Evolutionary conservation across 2,329 filamentous ascomycete species (phyloP).

Genomic region (Microsporum ferrugineum): DNA sequence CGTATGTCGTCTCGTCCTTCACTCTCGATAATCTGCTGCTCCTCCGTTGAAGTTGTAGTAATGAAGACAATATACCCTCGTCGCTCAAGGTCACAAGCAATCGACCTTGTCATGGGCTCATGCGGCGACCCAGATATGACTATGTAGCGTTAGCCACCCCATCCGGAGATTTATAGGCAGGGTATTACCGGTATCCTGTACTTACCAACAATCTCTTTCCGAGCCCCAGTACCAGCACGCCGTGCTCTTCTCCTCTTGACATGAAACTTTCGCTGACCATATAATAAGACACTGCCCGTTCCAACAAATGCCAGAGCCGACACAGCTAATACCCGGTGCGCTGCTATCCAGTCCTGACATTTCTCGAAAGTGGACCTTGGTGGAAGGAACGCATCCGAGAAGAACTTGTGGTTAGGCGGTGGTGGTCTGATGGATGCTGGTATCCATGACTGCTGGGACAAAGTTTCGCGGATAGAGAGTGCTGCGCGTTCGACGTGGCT

Average conservation of each 20-base stretch:
- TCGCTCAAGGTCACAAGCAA: slow-evolving; percentile 77
- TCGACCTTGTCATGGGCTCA: slow-evolving; percentile 69
- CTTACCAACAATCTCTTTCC: slow-evolving; percentile 64
- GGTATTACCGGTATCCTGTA: slow-evolving; percentile 4
- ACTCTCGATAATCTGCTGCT: slow-evolving; percentile 65
- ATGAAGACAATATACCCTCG: slow-evolving; percentile 90
- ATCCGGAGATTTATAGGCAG: neutral
- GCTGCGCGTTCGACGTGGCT: slow-evolving; percentile 68
- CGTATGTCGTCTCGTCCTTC: slow-evolving; percentile 72
- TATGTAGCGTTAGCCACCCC: slow-evolving; percentile 22
- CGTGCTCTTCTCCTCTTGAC: slow-evolving; percentile 59
- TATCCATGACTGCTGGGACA: slow-evolving; percentile 60
- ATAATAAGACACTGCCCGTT: slow-evolving; percentile 48
- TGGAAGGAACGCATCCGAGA: slow-evolving; percentile 23
- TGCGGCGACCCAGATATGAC: slow-evolving; percentile 81
- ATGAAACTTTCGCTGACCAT: slow-evolving; percentile 48
- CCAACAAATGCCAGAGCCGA: slow-evolving; percentile 59
- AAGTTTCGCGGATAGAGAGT: slow-evolving; percentile 54
- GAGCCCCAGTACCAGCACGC: slow-evolving; percentile 68
- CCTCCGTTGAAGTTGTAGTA: slow-evolving; percentile 72
- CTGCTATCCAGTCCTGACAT: slow-evolving; percentile 58
- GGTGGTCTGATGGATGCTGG: slow-evolving; percentile 57
- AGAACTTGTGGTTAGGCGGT: slow-evolving; percentile 20
- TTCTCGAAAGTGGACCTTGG: slow-evolving; percentile 41
- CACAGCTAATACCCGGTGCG: slow-evolving; percentile 62